Evolutionary conservation across 2,329 filamentous ascomycete genomes (phyloP).

Genomic region (Cladosporium colombiae): DNA sequence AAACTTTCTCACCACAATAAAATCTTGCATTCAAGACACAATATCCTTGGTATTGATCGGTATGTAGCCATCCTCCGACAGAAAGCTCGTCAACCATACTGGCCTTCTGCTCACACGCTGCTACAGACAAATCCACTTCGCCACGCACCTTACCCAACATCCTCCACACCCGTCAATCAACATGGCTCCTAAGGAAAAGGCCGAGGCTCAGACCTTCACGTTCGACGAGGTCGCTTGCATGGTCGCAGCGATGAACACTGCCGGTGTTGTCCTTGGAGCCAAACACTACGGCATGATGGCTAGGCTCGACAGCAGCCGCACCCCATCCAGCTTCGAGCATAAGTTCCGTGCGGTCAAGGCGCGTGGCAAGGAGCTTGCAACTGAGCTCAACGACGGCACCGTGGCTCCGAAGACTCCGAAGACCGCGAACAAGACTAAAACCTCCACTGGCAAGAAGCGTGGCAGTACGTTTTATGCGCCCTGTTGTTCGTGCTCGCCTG

Average conservation of each 20-base stretch:
- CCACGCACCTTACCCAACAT: neutral
- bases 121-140: neutral
- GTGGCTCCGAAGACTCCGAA: neutral
- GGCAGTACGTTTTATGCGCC: conserved; percentile 7
- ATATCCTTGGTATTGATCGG: neutral
- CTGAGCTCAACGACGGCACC: conserved; percentile 13
- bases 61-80: neutral
- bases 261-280: conserved; percentile 24
- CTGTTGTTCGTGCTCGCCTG: neutral
- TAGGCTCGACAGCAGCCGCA: conserved; percentile 27
- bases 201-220: conserved; percentile 24
- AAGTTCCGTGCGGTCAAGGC: conserved; percentile 34
- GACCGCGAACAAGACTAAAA: neutral
- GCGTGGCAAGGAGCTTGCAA: conserved; percentile 30
- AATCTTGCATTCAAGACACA: neutral
- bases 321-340: conserved; percentile 29
- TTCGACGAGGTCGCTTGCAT: conserved; percentile 30
- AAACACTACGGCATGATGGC: conserved; percentile 35
- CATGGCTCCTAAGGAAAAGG: conserved; percentile 8
- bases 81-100: no score
- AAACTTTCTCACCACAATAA: neutral
- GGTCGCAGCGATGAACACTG: conserved; percentile 24
- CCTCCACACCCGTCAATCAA: neutral
- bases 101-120: neutral
- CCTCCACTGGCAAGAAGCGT: conserved; percentile 20